Evolutionary conservation across 768 basidiomycete species (phyloP).

Genomic region (Boletus bicolor): DNA sequence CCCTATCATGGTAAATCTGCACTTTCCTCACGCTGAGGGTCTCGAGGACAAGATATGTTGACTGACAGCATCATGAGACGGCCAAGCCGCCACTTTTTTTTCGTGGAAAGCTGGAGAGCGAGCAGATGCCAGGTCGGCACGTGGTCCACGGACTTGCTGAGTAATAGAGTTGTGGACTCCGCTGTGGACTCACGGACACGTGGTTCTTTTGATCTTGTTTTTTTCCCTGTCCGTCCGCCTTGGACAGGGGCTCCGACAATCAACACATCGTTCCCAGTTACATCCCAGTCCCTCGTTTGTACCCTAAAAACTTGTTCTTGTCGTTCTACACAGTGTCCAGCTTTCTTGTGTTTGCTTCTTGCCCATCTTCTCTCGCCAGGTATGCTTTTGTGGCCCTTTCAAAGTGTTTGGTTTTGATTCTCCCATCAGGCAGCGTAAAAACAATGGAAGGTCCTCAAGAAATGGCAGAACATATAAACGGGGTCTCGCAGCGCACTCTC

Average conservation of each 20-base stretch:
- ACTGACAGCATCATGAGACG: background rate
- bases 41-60: background rate
- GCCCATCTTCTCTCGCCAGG: conserved; percentile 7
- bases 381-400: conserved; percentile 1
- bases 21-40: background rate
- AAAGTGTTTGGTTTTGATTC: conserved; percentile 19
- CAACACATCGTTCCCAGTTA: conserved; percentile 27
- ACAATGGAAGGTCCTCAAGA: conserved; percentile 30
- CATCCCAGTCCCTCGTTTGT: conserved; percentile 11
- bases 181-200: conserved; percentile 26
- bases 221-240: conserved; percentile 34
- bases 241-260: conserved; percentile 39
- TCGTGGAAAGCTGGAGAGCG: background rate
- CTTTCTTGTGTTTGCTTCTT: background rate
- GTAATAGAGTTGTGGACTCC: conserved; percentile 9
- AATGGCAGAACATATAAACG: conserved; percentile 19
- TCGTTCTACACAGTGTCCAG: conserved; percentile 3
- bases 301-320: conserved; percentile 16
- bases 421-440: conserved; percentile 32
- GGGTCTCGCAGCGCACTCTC: conserved; percentile 1
- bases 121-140: conserved; percentile 13
- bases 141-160: conserved; percentile 29
- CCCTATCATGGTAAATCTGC: conserved; percentile 24
- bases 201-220: conserved; percentile 33
- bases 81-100: too few relatives aligned